Evolutionary conservation across 2,329 filamentous ascomycete genomes (phyloP).

Genomic region (Orbilia javanica): DNA sequence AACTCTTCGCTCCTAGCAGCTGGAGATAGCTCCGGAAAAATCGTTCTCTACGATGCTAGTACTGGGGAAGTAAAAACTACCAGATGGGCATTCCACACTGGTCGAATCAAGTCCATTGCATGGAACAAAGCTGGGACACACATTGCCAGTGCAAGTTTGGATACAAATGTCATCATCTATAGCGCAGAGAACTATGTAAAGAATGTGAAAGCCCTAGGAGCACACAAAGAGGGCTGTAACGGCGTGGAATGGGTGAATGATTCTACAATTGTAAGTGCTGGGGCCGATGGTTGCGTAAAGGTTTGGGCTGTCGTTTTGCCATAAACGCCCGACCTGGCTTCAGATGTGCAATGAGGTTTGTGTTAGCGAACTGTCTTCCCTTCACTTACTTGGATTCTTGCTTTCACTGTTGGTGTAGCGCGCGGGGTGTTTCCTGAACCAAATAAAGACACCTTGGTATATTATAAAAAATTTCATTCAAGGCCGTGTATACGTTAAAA

Average conservation of each 20-base stretch:
- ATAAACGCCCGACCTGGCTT: neutral
- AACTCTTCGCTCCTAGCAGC: conserved; percentile 82
- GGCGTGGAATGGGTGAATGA: conserved; percentile 83
- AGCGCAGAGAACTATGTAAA: conserved; percentile 85
- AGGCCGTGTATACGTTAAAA: neutral
- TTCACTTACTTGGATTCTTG: neutral
- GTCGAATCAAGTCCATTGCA: conserved; percentile 75
- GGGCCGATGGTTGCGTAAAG: conserved; percentile 91
- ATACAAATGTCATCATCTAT: conserved; percentile 95
- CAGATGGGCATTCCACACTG: conserved; percentile 79
- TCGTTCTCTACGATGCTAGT: conserved; percentile 79
- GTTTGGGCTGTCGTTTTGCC: conserved; percentile 72
- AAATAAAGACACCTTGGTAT: neutral
- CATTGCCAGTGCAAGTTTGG: conserved; percentile 84
- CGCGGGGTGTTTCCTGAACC: neutral
- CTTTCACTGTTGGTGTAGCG: neutral
- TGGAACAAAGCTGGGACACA: conserved; percentile 85
- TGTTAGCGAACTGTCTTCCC: neutral
- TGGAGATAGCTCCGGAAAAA: conserved; percentile 87
- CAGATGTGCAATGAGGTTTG: neutral
- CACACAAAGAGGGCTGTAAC: conserved; percentile 95
- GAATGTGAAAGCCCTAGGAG: conserved; percentile 84
- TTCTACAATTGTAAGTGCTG: conserved; percentile 79
- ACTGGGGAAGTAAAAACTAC: conserved; percentile 82
- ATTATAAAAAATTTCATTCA: neutral